Conservation (phyloP, 164 flowering plant genomes). For the Warburgia ugandensis region DNA sequence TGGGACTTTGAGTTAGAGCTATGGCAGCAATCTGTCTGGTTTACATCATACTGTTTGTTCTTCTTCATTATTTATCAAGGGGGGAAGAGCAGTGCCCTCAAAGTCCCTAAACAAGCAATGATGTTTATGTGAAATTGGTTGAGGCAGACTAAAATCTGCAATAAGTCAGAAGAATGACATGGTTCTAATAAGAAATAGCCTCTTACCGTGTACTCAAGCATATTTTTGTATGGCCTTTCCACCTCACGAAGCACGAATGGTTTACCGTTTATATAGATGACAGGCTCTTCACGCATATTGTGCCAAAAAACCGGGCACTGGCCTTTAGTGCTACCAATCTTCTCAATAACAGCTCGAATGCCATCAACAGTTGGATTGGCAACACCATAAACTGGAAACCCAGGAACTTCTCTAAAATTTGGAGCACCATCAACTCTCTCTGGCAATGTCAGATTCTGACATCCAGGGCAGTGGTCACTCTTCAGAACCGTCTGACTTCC, state of each 20-base stretch:
- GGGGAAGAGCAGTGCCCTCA: too few relatives aligned
- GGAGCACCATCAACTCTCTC: conserved; percentile 98
- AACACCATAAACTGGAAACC: conserved; percentile 98
- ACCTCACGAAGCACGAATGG: conserved; percentile 99
- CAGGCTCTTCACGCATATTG: conserved; percentile 98
- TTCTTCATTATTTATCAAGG: too few relatives aligned
- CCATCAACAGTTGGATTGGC: conserved; percentile 96
- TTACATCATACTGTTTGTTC: too few relatives aligned
- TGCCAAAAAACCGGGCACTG: conserved; percentile 93
- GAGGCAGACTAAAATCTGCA: neutral
- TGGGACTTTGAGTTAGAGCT: too few relatives aligned
- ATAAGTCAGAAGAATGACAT: neutral
- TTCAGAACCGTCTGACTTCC: conserved; percentile 92
- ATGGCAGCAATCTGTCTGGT: too few relatives aligned
- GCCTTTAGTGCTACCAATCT: conserved; percentile 62
- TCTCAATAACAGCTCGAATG: conserved; percentile 70
- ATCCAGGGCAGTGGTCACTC: conserved; percentile 97
- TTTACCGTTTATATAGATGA: conserved; percentile 87
- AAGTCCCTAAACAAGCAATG: too few relatives aligned
- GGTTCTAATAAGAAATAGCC: neutral
- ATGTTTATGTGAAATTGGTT: neutral
- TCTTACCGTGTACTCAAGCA: conserved; percentile 86
- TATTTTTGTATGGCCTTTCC: conserved; percentile 93
- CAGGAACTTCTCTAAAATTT: conserved; percentile 88
- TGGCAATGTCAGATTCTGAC: conserved; percentile 66